Percentiles rank a stretch among this genome's conserved stretches.
Evolutionary conservation across 2,329 filamentous ascomycete species (phyloP).

Genomic region (Alternaria alternata): DNA sequence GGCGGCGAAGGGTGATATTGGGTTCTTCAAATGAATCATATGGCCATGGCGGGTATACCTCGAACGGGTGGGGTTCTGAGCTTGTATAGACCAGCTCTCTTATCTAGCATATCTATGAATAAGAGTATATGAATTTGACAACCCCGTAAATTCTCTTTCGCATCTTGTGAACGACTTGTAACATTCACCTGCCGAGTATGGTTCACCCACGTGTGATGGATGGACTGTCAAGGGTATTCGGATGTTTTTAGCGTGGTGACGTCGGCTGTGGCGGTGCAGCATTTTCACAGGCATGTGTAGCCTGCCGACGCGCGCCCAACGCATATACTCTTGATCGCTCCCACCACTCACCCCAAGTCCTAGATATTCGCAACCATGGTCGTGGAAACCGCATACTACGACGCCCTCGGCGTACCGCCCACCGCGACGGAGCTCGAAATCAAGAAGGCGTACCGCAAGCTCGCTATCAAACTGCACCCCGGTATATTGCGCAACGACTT

Average conservation of each 20-base stretch:
- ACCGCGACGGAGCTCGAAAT: slow-evolving; percentile 91
- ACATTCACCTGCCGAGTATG: not conserved
- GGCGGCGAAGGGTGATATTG: slow-evolving; percentile 45
- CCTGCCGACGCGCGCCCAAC: slow-evolving; percentile 29
- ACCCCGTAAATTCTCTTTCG: not conserved
- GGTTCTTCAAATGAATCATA: slow-evolving; percentile 39
- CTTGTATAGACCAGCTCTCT: slow-evolving; percentile 40
- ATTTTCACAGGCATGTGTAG: slow-evolving; percentile 26
- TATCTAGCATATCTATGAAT: slow-evolving; percentile 40
- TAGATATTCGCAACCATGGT: slow-evolving; percentile 67
- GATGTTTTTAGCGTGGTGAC: slow-evolving; percentile 26
- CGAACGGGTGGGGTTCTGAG: slow-evolving; percentile 32
- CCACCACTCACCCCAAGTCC: slow-evolving; percentile 8
- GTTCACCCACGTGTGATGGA: not conserved
- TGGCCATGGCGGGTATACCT: slow-evolving; percentile 38
- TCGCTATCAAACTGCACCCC: slow-evolving; percentile 92
- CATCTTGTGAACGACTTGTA: not conserved
- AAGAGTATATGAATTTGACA: slow-evolving; percentile 17
- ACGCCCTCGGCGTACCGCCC: slow-evolving; percentile 82
- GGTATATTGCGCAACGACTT: slow-evolving; percentile 60
- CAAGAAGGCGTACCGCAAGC: slow-evolving; percentile 92
- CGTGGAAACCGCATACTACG: slow-evolving; percentile 87
- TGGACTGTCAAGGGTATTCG: not conserved
- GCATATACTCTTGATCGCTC: slow-evolving; percentile 19
- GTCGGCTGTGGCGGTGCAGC: slow-evolving; percentile 28